Base-by-base conservation (phyloP, 371 early-diverging fungal species). In the Funneliformis caledonium region DNA sequence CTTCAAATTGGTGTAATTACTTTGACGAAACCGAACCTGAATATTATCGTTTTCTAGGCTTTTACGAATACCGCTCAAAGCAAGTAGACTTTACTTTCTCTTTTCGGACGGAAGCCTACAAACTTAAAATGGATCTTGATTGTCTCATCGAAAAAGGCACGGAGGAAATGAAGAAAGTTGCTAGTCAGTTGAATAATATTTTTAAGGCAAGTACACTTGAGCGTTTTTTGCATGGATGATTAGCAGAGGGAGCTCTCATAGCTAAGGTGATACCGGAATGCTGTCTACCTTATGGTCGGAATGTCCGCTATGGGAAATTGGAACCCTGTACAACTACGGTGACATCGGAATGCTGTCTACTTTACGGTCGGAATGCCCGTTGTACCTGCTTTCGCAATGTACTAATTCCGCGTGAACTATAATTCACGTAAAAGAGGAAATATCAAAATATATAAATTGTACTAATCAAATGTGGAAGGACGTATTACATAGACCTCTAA, bases 271-370 rank as follows among this genome's bases (percentile, higher is more conserved):
- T 31, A 67, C 3, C 37, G 50, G 78, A 65, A 67, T 78, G 64
- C 67, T 78, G 78, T 78, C 78, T 74, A 78, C 31, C 64, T 62
- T 78, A 78, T 10, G 50, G 78, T 67, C 31, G 50, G 64, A 78
- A 78, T 67, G 78, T 48, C 68, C 47, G 45, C 78, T 78, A 62
- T 78, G 12, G 26, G 67, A 78, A 67, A 67, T 50, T 31, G 68
- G 52, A 78, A 67, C 68, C 78, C 37, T 26, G 9, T 43, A 59
- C 59, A 78, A 59, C 62, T 61, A 67, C 45, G 56, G 64, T 64
- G 78, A 67, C 78, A 78, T 7, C 26, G 48, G 78, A 64, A 67
- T 78, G 78, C 50, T 78, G 68, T 78, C 68, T 50, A 68, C 78
- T 56, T 78, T 67, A 78, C 8, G 78, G 78, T 67, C 68, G 11